Evolutionary conservation across 768 basidiomycete species (phyloP), one percentile per base, ranked within the genome.

Genomic region (Boletus sp.): DNA sequence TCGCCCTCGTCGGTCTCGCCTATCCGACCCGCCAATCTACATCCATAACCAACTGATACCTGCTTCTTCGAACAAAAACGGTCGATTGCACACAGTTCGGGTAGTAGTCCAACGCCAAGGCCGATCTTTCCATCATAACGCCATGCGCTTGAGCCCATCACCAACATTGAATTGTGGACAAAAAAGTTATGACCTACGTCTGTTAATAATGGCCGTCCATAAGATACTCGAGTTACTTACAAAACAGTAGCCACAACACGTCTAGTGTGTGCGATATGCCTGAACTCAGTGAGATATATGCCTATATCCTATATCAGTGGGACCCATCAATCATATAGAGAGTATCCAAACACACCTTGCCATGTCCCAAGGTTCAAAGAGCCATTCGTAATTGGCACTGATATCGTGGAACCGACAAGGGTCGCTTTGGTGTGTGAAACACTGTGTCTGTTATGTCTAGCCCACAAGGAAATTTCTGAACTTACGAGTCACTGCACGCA

Each of bases 371-470:
- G 75, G 59, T 87, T 90, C 61, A 96, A 75, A 47, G 78, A 75
- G 7, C 84, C 91, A 56, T 88, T 80, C 3, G 89, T 89, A 62
- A 98, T 92, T 4, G 94, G 94, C 40, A 98, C 72, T 12, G 86
- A 84, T 56, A 97, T 79, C 0, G 90, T 87, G 18, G 89, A 80
- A 18, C 95, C 94, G 46, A 97, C 77, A 33, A 98, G 79, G 5
- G 92, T 84, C 3, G 92, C 83, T 70, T 98, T 97, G 24, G 92
- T 92, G 70, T 97, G 95, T 3, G 92, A 94, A 37, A 89, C 94
- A 7, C 90, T 92, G 63, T 44, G 40, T 11, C 45, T 15, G 47
- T 64, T 40, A 39, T 41, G 15, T 30, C 37, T 14, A 30, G 6
- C 30, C n/a, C 37, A 36, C 56, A 28, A 42, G 36, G 45, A n/a